Evolutionary conservation across 768 basidiomycete species (phyloP).

Genomic region (Asterophora parasitica): DNA sequence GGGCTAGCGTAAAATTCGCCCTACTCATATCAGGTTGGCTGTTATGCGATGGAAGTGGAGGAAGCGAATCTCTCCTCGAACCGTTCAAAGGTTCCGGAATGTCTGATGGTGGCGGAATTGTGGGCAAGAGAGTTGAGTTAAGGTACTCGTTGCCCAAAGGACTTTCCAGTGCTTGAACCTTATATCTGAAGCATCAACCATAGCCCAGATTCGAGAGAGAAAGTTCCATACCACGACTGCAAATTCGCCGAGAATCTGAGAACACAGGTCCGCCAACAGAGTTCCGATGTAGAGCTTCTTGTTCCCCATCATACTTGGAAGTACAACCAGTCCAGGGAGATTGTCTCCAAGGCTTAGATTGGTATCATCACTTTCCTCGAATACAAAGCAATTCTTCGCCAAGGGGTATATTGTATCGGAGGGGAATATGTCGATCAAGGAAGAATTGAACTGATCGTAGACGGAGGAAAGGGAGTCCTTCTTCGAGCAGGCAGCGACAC

Average conservation of each 20-base stretch:
- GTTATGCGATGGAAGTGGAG: constrained; percentile 43
- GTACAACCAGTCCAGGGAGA: constrained; percentile 63
- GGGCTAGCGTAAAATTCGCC: constrained; percentile 29
- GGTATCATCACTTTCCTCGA: constrained; percentile 66
- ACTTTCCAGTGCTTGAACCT: constrained; percentile 74
- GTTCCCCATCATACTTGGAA: constrained; percentile 84
- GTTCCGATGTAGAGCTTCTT: constrained; percentile 86
- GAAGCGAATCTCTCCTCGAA: constrained; percentile 38
- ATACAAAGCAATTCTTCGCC: constrained; percentile 79
- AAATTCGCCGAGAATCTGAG: constrained; percentile 81
- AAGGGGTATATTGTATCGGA: constrained; percentile 67
- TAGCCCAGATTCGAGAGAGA: neutral
- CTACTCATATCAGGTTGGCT: constrained; percentile 54
- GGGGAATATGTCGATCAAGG: constrained; percentile 64
- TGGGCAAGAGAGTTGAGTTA: constrained; percentile 63
- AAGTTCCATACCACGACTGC: constrained; percentile 65
- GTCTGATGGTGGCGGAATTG: constrained; percentile 55
- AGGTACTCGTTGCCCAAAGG: constrained; percentile 84
- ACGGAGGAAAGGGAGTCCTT: constrained; percentile 48
- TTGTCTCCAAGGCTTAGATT: constrained; percentile 53
- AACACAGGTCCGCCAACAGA: constrained; percentile 83
- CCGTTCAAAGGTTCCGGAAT: constrained; percentile 53
- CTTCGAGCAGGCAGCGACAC: constrained; percentile 68
- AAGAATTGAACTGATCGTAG: constrained; percentile 61
- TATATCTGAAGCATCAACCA: constrained; percentile 25